A percentile compares a stretch with the other conserved stretches of the same genome.
Evolutionary conservation across 2,329 filamentous ascomycete genomes (phyloP).

Genomic region (Berkeleyomyces rouxiae): DNA sequence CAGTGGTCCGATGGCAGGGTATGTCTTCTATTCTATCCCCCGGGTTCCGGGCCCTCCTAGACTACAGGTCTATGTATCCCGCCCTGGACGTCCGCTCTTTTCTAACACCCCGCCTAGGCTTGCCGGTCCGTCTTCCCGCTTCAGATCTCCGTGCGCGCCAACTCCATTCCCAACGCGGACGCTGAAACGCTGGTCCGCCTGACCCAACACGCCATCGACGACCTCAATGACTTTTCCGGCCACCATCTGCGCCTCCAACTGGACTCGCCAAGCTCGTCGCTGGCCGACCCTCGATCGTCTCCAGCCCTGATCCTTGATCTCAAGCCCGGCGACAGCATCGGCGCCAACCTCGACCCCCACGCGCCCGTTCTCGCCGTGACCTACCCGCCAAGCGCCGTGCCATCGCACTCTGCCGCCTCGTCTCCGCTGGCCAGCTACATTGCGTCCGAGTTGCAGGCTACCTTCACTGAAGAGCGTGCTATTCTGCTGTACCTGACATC

Average conservation of each 20-base stretch:
- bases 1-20: slow-evolving; percentile 86
- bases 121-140: slow-evolving; percentile 82
- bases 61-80: not conserved
- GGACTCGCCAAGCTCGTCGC: not conserved
- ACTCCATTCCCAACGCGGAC: slow-evolving; percentile 47
- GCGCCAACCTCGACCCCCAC: slow-evolving; percentile 49
- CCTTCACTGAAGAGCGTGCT: slow-evolving; percentile 79
- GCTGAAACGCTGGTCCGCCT: slow-evolving; percentile 56
- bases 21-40: slow-evolving; percentile 15
- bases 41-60: too few relatives aligned
- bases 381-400: slow-evolving; percentile 54
- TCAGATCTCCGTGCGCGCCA: slow-evolving; percentile 59
- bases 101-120: slow-evolving; percentile 34
- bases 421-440: slow-evolving; percentile 61
- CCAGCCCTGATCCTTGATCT: slow-evolving; percentile 57
- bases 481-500: slow-evolving; percentile 63
- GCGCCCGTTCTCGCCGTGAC: slow-evolving; percentile 58
- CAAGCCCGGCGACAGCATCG: slow-evolving; percentile 41
- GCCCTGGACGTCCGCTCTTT: not conserved
- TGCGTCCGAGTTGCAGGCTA: slow-evolving; percentile 55
- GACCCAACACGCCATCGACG: slow-evolving; percentile 76
- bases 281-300: slow-evolving; percentile 15
- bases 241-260: slow-evolving; percentile 42
- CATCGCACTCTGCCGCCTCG: slow-evolving; percentile 45
- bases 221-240: slow-evolving; percentile 74